Percentiles rank a stretch among this genome's conserved stretches.
phyloP scores from a whole-genome alignment of 2,329 filamentous ascomycete species.

The Simplicillium aogashimaense region DNA sequence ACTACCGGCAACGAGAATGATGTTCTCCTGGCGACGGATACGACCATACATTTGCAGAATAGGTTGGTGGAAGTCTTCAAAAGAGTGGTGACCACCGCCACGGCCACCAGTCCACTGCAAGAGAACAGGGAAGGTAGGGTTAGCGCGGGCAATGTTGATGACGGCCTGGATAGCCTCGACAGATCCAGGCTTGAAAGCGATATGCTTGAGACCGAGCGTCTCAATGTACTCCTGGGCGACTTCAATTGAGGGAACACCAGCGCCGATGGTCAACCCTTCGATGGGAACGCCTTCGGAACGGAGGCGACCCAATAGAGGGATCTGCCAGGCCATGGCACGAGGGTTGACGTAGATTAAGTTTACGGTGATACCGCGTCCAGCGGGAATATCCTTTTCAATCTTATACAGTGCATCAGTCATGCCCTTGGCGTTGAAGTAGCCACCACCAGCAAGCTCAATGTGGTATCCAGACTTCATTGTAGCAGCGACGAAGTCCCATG shows the following conservation, averaged over 20 bases:
- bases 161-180: conserved; percentile 80
- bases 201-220: conserved; percentile 86
- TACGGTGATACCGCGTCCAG: conserved; percentile 78
- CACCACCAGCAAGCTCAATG: conserved; percentile 81
- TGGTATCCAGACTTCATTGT: conserved; percentile 96
- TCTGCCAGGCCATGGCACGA: conserved; percentile 85
- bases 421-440: conserved; percentile 73
- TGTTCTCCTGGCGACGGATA: conserved; percentile 76
- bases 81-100: conserved; percentile 90
- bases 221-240: conserved; percentile 90
- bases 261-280: conserved; percentile 85
- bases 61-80: conserved; percentile 89
- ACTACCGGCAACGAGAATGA: conserved; percentile 82
- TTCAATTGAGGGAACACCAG: conserved; percentile 87
- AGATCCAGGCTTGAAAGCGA: conserved; percentile 88
- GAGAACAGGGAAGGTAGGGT: conserved; percentile 85
- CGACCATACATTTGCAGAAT: conserved; percentile 85
- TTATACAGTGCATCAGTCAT: conserved; percentile 78
- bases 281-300: conserved; percentile 81
- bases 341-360: conserved; percentile 91
- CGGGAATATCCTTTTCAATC: conserved; percentile 75
- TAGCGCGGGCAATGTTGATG: conserved; percentile 89
- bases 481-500: conserved; percentile 84
- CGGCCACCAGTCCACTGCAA: conserved; percentile 93
- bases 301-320: conserved; percentile 70